Evolutionary conservation across 345 rosid genomes (phyloP).

Genomic region (Syzygium grande): DNA sequence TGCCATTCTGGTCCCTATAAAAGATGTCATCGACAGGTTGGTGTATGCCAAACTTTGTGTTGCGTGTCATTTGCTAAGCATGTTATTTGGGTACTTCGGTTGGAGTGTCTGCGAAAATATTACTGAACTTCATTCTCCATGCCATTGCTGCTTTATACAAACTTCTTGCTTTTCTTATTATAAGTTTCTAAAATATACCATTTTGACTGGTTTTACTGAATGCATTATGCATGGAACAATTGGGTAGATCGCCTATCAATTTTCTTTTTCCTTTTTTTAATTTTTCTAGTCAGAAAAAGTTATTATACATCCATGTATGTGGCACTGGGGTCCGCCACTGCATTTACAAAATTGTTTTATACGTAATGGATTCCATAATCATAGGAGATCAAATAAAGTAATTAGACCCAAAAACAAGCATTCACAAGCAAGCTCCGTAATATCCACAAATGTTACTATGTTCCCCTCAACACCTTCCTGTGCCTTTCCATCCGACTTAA

Average conservation of each 20-base stretch:
- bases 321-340: background rate
- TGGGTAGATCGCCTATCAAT: background rate
- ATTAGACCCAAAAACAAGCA: background rate
- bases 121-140: background rate
- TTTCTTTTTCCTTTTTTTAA: background rate
- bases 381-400: background rate
- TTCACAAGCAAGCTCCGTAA: background rate
- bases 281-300: background rate
- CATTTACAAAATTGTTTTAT: background rate
- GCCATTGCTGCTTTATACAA: background rate
- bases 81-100: background rate
- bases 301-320: background rate
- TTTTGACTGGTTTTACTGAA: background rate
- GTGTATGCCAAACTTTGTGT: background rate
- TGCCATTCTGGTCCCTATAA: slow-evolving; percentile 23
- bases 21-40: slow-evolving; percentile 41
- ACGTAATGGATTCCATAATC: background rate
- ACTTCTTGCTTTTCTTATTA: background rate
- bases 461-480: background rate
- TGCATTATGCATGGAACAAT: background rate
- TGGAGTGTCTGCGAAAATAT: background rate
- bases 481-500: background rate
- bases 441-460: background rate
- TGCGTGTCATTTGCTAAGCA: background rate
- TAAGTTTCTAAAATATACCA: background rate